A percentile compares a stretch with the other conserved stretches of the same genome.
These are phyloP conservation scores for Sporothrix variecibatus DNA, from an alignment of 2,329 filamentous ascomycete species.

Conservation along the genomic window DNA sequence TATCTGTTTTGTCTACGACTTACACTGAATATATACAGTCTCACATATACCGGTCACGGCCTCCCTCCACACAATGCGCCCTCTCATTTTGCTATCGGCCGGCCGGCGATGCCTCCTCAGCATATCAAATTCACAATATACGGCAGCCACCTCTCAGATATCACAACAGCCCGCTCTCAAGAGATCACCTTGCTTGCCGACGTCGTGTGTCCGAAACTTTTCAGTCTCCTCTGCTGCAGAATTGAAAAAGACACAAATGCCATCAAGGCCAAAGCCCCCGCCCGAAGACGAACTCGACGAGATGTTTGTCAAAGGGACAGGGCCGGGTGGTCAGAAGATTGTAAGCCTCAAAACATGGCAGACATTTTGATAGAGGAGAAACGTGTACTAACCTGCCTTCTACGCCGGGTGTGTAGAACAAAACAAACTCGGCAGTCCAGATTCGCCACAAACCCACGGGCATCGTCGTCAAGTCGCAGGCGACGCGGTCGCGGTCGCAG, in stretches of 20 bases:
- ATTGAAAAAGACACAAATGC: constrained; percentile 48
- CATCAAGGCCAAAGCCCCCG: constrained; percentile 71
- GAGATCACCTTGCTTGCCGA: not conserved
- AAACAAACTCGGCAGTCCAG: constrained; percentile 94
- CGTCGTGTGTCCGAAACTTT: not conserved
- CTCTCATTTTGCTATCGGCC: not conserved
- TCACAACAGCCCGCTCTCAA: not conserved
- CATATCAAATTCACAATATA: not conserved
- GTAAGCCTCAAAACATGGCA: constrained; percentile 48
- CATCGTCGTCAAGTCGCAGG: constrained; percentile 91
- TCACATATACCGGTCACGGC: too few species aligned
- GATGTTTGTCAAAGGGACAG: constrained; percentile 84
- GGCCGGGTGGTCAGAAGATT: constrained; percentile 95
- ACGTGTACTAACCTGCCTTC: not conserved
- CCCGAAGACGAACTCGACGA: constrained; percentile 80
- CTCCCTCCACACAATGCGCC: not conserved
- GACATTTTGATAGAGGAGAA: not conserved
- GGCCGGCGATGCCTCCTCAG: not conserved
- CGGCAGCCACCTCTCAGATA: not conserved
- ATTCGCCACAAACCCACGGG: constrained; percentile 87
- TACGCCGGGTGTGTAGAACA: constrained; percentile 63
- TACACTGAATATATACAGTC: not conserved
- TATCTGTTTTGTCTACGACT: not conserved
- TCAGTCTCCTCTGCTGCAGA: not conserved
- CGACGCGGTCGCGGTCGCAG: constrained; percentile 80